A percentile compares a stretch with the other conserved stretches of the same genome.
These are phyloP conservation scores for Leccinum subfulvum DNA, from an alignment of 1,284 basidiomycete genomes.

Conservation along the genomic window DNA sequence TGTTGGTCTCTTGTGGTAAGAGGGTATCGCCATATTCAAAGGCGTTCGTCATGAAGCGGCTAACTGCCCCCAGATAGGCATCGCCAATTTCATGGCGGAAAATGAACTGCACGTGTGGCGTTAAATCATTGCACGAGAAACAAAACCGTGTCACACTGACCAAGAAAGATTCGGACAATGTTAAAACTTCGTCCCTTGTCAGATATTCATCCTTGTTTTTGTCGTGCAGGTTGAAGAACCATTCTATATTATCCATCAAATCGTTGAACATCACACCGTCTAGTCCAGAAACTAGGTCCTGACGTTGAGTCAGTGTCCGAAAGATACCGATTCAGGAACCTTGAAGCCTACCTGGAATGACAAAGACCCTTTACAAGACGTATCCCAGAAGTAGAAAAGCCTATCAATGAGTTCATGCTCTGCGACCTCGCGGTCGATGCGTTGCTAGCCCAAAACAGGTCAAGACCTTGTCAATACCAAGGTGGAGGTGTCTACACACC, in stretches of 20 bases:
- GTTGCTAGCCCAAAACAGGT: constrained; percentile 51
- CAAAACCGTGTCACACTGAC: constrained; percentile 45
- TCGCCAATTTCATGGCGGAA: constrained; percentile 98
- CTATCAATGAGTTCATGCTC: constrained; percentile 83
- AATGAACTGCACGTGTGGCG: constrained; percentile 68
- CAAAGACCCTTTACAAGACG: constrained; percentile 72
- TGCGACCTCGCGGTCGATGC: constrained; percentile 74
- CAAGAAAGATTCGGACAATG: constrained; percentile 90
- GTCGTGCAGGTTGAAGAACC: constrained; percentile 97
- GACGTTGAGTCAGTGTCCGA: constrained; percentile 13
- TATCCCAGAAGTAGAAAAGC: constrained; percentile 91
- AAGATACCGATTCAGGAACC: neutral
- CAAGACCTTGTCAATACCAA: constrained; percentile 7
- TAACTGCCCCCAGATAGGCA: constrained; percentile 92
- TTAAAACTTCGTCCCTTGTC: constrained; percentile 95
- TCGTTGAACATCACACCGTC: constrained; percentile 95
- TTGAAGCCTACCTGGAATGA: constrained; percentile 68
- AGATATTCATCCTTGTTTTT: constrained; percentile 93
- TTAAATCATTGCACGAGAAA: neutral
- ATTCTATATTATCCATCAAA: constrained; percentile 96
- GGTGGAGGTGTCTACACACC: constrained; percentile 41
- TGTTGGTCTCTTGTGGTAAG: constrained; percentile 49
- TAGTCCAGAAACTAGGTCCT: constrained; percentile 90
- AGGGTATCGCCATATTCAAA: constrained; percentile 94
- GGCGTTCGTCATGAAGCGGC: constrained; percentile 94